These are phyloP conservation scores for Tympanopsis confertula DNA, from an alignment of 2,329 filamentous ascomycete genomes.

Conservation along the genomic window DNA sequence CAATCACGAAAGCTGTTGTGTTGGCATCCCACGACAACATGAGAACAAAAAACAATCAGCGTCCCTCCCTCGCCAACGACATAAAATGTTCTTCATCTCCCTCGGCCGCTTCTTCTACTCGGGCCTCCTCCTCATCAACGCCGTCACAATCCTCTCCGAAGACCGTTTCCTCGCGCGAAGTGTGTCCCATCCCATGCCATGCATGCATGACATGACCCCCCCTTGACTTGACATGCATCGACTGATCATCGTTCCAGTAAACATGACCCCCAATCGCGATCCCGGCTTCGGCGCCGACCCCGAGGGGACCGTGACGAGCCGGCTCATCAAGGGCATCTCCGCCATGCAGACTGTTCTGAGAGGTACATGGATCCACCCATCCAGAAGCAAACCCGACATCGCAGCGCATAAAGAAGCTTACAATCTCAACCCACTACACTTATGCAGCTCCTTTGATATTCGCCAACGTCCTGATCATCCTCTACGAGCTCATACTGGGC, in stretches of 20 bases:
- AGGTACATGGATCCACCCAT: neutral
- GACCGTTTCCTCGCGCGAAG: neutral
- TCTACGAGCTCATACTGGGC: conserved; percentile 3
- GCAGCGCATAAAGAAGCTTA: too few relatives aligned
- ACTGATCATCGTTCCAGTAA: neutral
- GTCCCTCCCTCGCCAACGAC: too few relatives aligned
- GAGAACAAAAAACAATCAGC: too few relatives aligned
- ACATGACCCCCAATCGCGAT: neutral
- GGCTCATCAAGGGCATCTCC: neutral
- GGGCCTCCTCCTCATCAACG: neutral
- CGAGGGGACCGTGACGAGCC: neutral
- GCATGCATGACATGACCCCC: neutral
- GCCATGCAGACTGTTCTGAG: neutral
- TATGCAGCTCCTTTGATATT: conserved; percentile 13
- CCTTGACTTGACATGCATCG: neutral
- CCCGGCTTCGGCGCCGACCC: neutral
- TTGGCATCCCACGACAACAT: too few relatives aligned
- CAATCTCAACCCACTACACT: neutral
- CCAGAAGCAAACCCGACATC: neutral
- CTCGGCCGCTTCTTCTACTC: neutral
- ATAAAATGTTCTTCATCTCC: too few relatives aligned
- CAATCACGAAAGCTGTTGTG: too few relatives aligned
- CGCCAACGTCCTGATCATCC: conserved; percentile 5
- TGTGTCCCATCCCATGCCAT: neutral
- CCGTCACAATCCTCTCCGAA: neutral